Evolutionary conservation across 495 filamentous ascomycete species (phyloP), one percentile per base, ranked within the genome.

Genomic region (Ramalina intermedia): DNA sequence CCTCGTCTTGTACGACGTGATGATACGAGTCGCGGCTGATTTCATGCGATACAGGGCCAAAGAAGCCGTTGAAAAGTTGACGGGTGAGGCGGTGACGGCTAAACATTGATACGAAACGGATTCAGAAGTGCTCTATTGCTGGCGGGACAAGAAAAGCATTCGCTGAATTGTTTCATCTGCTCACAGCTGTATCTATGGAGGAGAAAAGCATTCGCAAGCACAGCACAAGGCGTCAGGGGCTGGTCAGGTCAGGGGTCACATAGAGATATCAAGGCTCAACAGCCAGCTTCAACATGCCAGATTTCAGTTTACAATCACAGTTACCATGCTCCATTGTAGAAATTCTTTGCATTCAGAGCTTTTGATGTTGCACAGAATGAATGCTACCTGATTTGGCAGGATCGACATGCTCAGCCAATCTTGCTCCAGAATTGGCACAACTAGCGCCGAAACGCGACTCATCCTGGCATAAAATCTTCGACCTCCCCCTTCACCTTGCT

Each of bases 51-150:
- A 74, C 58, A 96, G 90, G 76, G 91, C 91, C 51, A 98, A 98
- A 69, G 84, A 86, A 56, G 85, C 87, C 68, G 89, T 98, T 56
- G 91, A 96, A 73, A 94, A 93, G 72, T 69, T 95, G 65, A 98
- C 91, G 33, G 91, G 91, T 57, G 90, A 96, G 6, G 68, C 72
- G 57, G 90, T 95, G 65, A 95, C 89, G 55, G 91, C 89, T 49
- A 96, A 96, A 82, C 90, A 96, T 80, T 47, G 26, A 37, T 4
- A 11, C 4, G n/a, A 16, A 26, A 18, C 16, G 44, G 17, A 44
- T 36, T 8, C 29, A 13, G 29, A 33, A 33, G 11, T 7, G 2
- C 6, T 33, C 27, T 33, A 13, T 33, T 33, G 23, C 23, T 6
- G 23, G 23, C 23, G 6, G 44, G 17, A 44, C 16, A 11, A 1